Base-by-base conservation (phyloP, 305 asterid genomes). In the Fraxinus platypoda region DNA sequence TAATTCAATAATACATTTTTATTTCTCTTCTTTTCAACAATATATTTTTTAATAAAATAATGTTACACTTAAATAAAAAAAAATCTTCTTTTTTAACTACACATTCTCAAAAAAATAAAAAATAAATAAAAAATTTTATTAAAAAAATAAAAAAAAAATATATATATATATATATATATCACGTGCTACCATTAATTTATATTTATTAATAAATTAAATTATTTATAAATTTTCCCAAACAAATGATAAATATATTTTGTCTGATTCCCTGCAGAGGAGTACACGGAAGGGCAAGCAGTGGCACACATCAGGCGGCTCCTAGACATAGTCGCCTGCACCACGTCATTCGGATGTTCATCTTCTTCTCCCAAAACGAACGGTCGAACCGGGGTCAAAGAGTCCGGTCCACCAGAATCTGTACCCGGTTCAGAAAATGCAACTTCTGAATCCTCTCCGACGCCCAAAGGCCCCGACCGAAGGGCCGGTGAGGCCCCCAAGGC, bases 311-410 rank as follows among this genome's bases (percentile, higher is more conserved):
- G 97, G 86, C 93, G 95, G 77, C 91, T 93, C 54, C 87, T 93
- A 1, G 95, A 93, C 84, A 91, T 91, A 5, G 93, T 88, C 25
- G 92, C 97, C 4, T 90, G 95, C 87, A 90, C 97, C n/a, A 90
- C 93, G 23, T 85, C 87, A 13, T 93, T 92, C 80, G 90, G 92
- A 84, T 90, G 92, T 78, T 89, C 97, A 75, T 82, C 90, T 33
- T 38, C 86, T 6, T 86, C 94, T 23, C 94, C 92, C 52, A 90
- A 88, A 85, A 70, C 88, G 64, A 86, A 78, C 59, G 41, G 81
- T 3, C 88, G 89, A 82, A 79, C 88, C 87, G 91, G 87, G 0
- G 9, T 68, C 33, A 91, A 87, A 75, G 93, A 89, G 4, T 1
- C 90, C 81, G 88, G 86, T 70, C 62, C 81, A 0, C 2, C 76